Percentiles rank a stretch among this genome's conserved stretches.
phyloP scores from a whole-genome alignment of 2,329 filamentous ascomycete species.

The Phialophora expanda region DNA sequence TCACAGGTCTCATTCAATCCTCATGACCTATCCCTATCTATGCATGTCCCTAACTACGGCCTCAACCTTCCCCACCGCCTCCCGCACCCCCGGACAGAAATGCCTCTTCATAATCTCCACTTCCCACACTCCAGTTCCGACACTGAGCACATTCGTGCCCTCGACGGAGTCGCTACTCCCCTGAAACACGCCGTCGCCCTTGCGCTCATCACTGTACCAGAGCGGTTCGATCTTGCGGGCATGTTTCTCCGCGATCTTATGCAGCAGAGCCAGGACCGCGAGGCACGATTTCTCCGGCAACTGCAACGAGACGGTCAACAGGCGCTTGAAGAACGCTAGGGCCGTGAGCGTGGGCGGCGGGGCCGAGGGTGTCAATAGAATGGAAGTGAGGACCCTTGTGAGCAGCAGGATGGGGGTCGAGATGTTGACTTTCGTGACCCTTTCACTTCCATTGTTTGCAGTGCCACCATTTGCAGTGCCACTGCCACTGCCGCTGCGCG shows the following conservation, averaged over 20 bases:
- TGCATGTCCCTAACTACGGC: slow-evolving; percentile 59
- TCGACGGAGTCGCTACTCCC: slow-evolving; percentile 75
- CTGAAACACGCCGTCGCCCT: slow-evolving; percentile 87
- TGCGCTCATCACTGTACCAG: slow-evolving; percentile 93
- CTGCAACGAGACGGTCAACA: slow-evolving; percentile 81
- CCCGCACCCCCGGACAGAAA: slow-evolving; percentile 83
- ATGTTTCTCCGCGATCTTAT: slow-evolving; percentile 79
- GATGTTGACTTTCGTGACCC: slow-evolving; percentile 79
- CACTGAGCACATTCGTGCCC: slow-evolving; percentile 84
- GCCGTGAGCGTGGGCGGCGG: slow-evolving; percentile 76
- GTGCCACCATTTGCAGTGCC: not conserved
- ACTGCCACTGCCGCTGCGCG: not conserved
- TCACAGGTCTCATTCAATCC: not conserved
- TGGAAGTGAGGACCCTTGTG: slow-evolving; percentile 80
- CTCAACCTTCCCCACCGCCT: slow-evolving; percentile 72
- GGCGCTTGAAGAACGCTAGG: slow-evolving; percentile 91
- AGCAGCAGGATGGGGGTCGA: slow-evolving; percentile 93
- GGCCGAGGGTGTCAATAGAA: slow-evolving; percentile 75
- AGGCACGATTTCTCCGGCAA: slow-evolving; percentile 87
- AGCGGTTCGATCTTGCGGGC: slow-evolving; percentile 80
- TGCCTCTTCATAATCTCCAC: slow-evolving; percentile 84
- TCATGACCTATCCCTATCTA: slow-evolving; percentile 13
- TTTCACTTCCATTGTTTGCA: slow-evolving; percentile 14
- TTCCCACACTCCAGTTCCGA: slow-evolving; percentile 80
- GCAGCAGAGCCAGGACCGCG: slow-evolving; percentile 77